Percentiles rank a stretch among this genome's conserved stretches.
These are phyloP conservation scores for Tetraselmis striata DNA, from an alignment of 139 green algal genomes.

Conservation along the genomic window DNA sequence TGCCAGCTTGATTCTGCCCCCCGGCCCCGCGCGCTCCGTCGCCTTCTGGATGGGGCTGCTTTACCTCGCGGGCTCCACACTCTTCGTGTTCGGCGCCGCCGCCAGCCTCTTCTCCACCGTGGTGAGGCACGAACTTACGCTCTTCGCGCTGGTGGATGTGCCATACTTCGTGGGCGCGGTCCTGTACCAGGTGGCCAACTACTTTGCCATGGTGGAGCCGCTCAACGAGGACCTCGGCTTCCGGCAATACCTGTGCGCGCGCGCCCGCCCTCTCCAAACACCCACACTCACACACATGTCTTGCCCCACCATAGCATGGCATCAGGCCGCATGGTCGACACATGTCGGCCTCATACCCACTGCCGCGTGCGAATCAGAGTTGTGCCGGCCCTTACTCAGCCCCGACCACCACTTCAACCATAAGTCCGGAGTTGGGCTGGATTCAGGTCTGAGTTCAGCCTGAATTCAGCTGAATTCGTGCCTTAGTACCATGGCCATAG, in stretches of 20 bases:
- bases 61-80: background rate
- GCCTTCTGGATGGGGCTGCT: background rate
- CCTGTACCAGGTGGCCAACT: background rate
- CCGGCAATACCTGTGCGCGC: background rate
- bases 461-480: too few relatives aligned
- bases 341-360: too few relatives aligned
- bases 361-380: too few relatives aligned
- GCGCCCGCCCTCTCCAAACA: too few relatives aligned
- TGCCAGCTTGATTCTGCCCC: background rate
- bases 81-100: background rate
- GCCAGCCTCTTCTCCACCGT: background rate
- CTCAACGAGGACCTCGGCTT: background rate
- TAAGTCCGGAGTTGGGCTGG: too few relatives aligned
- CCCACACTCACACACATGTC: too few relatives aligned
- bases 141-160: background rate
- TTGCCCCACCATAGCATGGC: too few relatives aligned
- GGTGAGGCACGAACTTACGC: background rate
- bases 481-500: too few relatives aligned
- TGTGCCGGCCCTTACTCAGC: too few relatives aligned
- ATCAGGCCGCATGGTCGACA: too few relatives aligned
- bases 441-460: too few relatives aligned
- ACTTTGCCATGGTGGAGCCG: background rate
- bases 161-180: background rate
- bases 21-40: background rate
- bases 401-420: too few relatives aligned